These are phyloP conservation scores for Cyberlindnera galapagoensis DNA, from an alignment of 805 yeast genomes.

Conservation along the genomic window DNA sequence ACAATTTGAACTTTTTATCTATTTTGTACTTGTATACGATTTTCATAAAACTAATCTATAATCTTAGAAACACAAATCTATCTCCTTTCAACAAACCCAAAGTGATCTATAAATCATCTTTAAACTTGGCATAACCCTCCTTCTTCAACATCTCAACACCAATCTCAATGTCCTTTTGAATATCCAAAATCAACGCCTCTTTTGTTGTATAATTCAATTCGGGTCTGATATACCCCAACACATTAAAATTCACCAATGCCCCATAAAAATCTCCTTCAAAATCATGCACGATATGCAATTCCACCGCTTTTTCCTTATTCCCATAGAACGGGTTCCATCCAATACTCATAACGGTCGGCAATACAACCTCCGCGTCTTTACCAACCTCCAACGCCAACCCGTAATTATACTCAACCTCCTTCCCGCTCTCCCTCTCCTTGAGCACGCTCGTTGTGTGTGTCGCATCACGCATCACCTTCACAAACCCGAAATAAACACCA, in stretches of 20 bases:
- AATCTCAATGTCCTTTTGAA: constrained; percentile 66
- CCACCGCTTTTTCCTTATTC: constrained; percentile 76
- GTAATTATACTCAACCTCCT: constrained; percentile 49
- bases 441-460: constrained; percentile 5
- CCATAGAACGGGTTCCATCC: constrained; percentile 95
- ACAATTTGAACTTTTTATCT: background rate
- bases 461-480: constrained; percentile 17
- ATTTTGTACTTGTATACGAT: background rate
- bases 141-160: constrained; percentile 46
- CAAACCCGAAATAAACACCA: constrained; percentile 88
- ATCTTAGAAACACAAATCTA: too few species aligned
- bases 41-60: too few species aligned
- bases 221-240: constrained; percentile 88
- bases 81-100: too few species aligned
- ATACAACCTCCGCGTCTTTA: constrained; percentile 36
- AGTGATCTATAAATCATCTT: too few species aligned
- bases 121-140: constrained; percentile 33
- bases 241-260: constrained; percentile 56
- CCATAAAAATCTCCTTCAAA: constrained; percentile 75
- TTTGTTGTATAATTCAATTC: constrained; percentile 76
- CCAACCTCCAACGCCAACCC: constrained; percentile 42
- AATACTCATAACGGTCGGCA: constrained; percentile 91
- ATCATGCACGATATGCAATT: constrained; percentile 76
- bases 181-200: constrained; percentile 82
- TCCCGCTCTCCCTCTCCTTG: constrained; percentile 30